Conservation (phyloP, 345 rosid genomes). For the Ceriops tagal region DNA sequence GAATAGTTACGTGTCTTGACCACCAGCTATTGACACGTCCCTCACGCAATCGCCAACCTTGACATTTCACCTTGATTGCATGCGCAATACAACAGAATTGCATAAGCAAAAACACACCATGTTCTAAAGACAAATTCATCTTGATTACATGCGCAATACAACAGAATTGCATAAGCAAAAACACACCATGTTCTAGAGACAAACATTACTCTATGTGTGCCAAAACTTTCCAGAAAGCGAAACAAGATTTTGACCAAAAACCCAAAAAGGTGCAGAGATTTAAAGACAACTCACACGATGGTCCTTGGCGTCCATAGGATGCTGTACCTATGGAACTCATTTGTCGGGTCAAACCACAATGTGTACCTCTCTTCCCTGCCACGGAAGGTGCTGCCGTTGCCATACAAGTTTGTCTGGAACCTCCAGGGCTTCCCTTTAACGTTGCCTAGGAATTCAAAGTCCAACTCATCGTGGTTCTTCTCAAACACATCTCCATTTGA, state of each 20-base stretch:
- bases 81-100: too few relatives aligned
- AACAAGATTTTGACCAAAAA: neutral
- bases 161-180: too few relatives aligned
- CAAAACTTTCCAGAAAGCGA: neutral
- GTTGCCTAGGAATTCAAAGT: slow-evolving; percentile 91
- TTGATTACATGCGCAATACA: too few relatives aligned
- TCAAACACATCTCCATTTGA: slow-evolving; percentile 79
- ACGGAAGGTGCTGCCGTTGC: slow-evolving; percentile 81
- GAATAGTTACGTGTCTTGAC: neutral
- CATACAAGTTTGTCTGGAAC: slow-evolving; percentile 88
- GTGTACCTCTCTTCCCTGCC: slow-evolving; percentile 92
- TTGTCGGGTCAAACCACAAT: slow-evolving; percentile 91
- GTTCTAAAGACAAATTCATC: neutral
- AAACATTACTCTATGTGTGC: neutral
- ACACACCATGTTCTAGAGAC: neutral
- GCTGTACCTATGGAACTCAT: slow-evolving; percentile 79
- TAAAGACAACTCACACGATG: slow-evolving; percentile 53
- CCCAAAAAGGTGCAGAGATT: neutral
- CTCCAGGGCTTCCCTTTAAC: slow-evolving; percentile 83
- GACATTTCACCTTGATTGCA: neutral
- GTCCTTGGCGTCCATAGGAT: slow-evolving; percentile 78
- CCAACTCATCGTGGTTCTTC: slow-evolving; percentile 85
- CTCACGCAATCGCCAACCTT: slow-evolving; percentile 16
- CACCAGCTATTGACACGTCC: neutral
- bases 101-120: neutral